A percentile compares a stretch with the other conserved stretches of the same genome.
phyloP scores from a whole-genome alignment of 1,139 yeast genomes.

The Taphrina betulina region DNA sequence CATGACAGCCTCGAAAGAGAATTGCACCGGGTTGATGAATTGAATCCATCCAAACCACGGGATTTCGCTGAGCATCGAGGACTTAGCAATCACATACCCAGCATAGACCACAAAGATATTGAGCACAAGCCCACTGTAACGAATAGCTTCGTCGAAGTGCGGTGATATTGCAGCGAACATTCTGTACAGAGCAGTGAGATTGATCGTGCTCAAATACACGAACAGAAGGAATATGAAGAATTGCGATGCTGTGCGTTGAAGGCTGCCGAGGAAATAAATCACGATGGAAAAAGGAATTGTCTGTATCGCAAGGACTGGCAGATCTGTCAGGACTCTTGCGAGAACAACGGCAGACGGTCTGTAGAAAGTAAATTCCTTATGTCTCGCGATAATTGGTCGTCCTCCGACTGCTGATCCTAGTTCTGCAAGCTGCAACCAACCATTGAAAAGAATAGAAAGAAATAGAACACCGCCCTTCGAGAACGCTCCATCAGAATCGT shows the following conservation, averaged over 20 bases:
- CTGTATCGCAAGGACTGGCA: constrained; percentile 61
- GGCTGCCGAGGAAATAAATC: constrained; percentile 66
- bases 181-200: constrained; percentile 72
- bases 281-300: constrained; percentile 62
- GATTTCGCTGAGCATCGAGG: constrained; percentile 47
- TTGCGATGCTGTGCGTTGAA: constrained; percentile 65
- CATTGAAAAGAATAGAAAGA: constrained; percentile 74
- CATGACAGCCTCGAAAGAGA: constrained; percentile 58
- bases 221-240: constrained; percentile 68
- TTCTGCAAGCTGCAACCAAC: constrained; percentile 74
- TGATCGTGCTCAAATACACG: constrained; percentile 54
- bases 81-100: constrained; percentile 62
- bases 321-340: constrained; percentile 66
- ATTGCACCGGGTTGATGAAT: constrained; percentile 68
- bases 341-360: constrained; percentile 78
- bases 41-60: constrained; percentile 80
- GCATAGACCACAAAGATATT: constrained; percentile 63
- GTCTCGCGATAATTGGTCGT: constrained; percentile 77
- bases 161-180: constrained; percentile 64
- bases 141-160: constrained; percentile 65
- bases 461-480: constrained; percentile 68
- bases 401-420: constrained; percentile 69
- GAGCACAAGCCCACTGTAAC: constrained; percentile 65
- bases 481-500: constrained; percentile 57
- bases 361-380: constrained; percentile 69